These are phyloP conservation scores for Talaromyces sp. DNA, from an alignment of 2,329 filamentous ascomycete species.

Conservation along the genomic window DNA sequence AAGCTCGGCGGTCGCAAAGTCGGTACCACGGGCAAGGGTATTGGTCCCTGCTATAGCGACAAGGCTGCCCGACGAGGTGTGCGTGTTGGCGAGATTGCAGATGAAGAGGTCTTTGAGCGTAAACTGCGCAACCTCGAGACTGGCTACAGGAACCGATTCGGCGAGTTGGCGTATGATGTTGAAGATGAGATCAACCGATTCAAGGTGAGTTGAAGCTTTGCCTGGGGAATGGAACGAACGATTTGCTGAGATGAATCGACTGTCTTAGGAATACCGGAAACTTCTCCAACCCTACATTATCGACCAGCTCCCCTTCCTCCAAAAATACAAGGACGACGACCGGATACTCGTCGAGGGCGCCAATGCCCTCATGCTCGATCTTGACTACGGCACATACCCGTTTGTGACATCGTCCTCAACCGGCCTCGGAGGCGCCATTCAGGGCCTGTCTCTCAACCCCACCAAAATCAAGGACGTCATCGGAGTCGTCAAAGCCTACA, in stretches of 20 bases:
- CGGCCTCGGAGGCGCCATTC: conserved; percentile 48
- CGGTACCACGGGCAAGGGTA: conserved; percentile 46
- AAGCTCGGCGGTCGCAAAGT: conserved; percentile 41
- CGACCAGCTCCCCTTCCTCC: conserved; percentile 48
- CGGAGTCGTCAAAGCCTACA: conserved; percentile 63
- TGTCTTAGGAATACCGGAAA: conserved; percentile 30
- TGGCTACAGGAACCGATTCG: conserved; percentile 54
- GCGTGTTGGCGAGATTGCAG: conserved; percentile 54
- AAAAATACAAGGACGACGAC: conserved; percentile 50
- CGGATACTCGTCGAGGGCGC: conserved; percentile 57
- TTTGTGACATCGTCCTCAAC: conserved; percentile 46
- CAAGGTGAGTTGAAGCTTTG: conserved; percentile 36
- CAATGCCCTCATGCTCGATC: conserved; percentile 59
- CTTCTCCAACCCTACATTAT: conserved; percentile 34
- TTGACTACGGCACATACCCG: conserved; percentile 50
- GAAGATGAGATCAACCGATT: conserved; percentile 56
- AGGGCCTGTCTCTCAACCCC: conserved; percentile 55
- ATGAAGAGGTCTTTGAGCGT: conserved; percentile 51
- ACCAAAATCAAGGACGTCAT: conserved; percentile 54
- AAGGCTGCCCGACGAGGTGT: conserved; percentile 58
- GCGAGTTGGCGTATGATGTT: conserved; percentile 54
- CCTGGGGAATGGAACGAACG: not conserved
- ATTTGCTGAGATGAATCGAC: not conserved
- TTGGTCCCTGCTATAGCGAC: conserved; percentile 57
- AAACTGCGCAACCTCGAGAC: conserved; percentile 50